Evolutionary conservation across 495 filamentous ascomycete genomes (phyloP), one percentile per base, ranked within the genome.

Genomic region (Bacidia gigantensis): DNA sequence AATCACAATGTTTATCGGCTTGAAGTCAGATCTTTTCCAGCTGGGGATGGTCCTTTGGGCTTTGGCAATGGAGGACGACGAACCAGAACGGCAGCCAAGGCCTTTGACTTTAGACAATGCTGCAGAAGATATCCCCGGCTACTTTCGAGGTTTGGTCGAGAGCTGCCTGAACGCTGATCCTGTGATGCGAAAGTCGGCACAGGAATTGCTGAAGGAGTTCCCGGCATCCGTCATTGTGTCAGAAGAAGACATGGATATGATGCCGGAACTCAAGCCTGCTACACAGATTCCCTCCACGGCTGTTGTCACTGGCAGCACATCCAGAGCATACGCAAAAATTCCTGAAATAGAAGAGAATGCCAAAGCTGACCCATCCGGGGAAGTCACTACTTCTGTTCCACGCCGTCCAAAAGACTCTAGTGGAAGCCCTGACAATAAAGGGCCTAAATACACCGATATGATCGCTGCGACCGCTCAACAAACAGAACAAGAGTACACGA

Each of bases 1-100:
- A 23, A 92, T 98, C 25, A 85, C 87, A 24, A 96, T 98, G 86
- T 95, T 95, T 63, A 97, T 98, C 63, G 92, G 92, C 3, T 87
- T 96, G 66, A 98, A 97, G 65, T 94, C 89, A 0, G 92, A 98
- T 65, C 72, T 97, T 1, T 98, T 82, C 60, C 92, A 98, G 60
- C 73, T 97, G 2, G 92, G 92, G 23, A 98, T 98, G 93, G 90
- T 94, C 1, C 73, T 98, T 2, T 98, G 90, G 88, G 89, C 87
- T 7, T 69, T 98, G 32, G 89, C 87, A 2, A 85, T 81, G 56
- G 77, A 86, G 55, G 76, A 87, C 38, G 92, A 96, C 58, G 92
- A 98, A 58, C 92, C 92, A 3, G 92, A 98, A 63, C 72, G 78
- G 17, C 77, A 83, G 47, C 75, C 71, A 40, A 78, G 86, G n/a